Base-by-base conservation (phyloP, 2,329 filamentous ascomycete species). In the Neonectria magnoliae region DNA sequence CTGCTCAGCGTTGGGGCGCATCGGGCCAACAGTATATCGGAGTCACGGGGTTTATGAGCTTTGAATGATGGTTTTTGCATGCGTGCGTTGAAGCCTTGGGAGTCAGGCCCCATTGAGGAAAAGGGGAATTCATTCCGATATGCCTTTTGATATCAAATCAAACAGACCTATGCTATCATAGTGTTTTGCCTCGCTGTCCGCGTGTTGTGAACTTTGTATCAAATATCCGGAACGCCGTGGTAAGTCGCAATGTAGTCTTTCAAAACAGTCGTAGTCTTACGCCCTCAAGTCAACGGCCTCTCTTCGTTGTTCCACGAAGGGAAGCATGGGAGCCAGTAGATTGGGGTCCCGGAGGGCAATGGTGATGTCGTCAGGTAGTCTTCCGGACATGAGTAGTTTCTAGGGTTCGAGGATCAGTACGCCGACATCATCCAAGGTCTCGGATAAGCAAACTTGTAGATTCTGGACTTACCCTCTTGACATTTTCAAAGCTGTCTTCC, bases 291-390 rank as follows among this genome's bases (percentile, higher is more conserved):
- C 74, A 9, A 79, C 65, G 25, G 73, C 72, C 50, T 97, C 93
- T 64, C 90, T 80, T 29, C 77, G 85, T 60, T 89, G 88, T 60
- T 93, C 89, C n/a, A 94, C 87, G 5, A 93, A 80, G 3, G 89
- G 90, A 51, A 97, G 78, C 45, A 93, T 75, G 29, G 90, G 87
- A 14, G 88, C 88, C 45, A 97, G 82, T 59, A 89, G 84, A 74
- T 97, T 96, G 2, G 93, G 87, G 78, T 98, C 93, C 71, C 94
- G 85, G 80, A 97, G 83, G 25, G 91, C 87, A 44, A 92, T 87
- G 1, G 92, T 91, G 22, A 94, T 85, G 75, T 94, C 93, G 73
- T 95, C 91, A 4, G 91, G 88, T 50, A 83, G 72, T 38, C 81
- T 76, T 2, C 87, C 87, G 2, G 81, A 80, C 75, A 82, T 81